Evolutionary conservation across 129 eudicot species (phyloP).

Genomic region (Rutidosis leptorrhynchoides): DNA sequence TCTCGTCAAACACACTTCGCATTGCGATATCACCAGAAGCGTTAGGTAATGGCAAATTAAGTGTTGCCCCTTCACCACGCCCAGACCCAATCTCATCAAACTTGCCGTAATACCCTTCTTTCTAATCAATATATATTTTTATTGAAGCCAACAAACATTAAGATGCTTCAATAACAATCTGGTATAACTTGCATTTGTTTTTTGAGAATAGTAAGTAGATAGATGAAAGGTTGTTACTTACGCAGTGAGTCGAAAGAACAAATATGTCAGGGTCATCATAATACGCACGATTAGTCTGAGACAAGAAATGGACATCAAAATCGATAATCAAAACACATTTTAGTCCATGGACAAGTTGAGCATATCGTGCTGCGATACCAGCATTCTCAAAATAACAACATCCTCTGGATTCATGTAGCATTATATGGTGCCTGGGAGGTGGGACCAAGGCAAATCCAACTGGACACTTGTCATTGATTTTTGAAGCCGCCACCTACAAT

Average conservation of each 20-base stretch:
- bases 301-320: constrained; percentile 91
- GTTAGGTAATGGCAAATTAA: too few species aligned
- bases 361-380: constrained; percentile 93
- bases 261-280: constrained; percentile 88
- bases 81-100: too few species aligned
- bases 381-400: constrained; percentile 88
- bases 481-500: constrained; percentile 72
- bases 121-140: too few species aligned
- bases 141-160: too few species aligned
- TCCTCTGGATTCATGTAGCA: constrained; percentile 92
- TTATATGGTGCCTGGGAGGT: constrained; percentile 94
- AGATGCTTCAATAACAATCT: too few species aligned
- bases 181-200: too few species aligned
- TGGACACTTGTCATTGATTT: constrained; percentile 54
- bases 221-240: constrained; percentile 29
- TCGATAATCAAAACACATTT: constrained; percentile 86
- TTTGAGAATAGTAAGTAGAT: not conserved
- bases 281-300: constrained; percentile 84
- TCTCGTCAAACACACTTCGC: too few species aligned
- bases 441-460: constrained; percentile 80
- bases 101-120: too few species aligned
- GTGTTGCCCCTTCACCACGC: too few species aligned
- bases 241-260: constrained; percentile 93
- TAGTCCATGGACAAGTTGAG: constrained; percentile 78
- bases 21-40: too few species aligned